Evolutionary conservation across 495 filamentous ascomycete species (phyloP).

Genomic region (Podospora pseudoanserina): DNA sequence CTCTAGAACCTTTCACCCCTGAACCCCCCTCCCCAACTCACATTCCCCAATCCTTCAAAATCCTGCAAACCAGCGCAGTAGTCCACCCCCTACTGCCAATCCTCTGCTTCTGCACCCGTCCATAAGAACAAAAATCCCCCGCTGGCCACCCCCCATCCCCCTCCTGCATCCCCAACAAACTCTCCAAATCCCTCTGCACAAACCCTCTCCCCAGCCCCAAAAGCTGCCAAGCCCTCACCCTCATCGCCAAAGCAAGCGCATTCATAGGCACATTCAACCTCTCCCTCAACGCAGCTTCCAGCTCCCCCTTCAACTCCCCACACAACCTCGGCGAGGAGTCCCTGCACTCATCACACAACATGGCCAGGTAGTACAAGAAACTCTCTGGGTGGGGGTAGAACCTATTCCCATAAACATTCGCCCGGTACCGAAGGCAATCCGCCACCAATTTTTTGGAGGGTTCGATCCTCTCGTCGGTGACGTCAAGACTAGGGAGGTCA

Average conservation of each 20-base stretch:
- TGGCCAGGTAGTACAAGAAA: conserved; percentile 22
- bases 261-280: background rate
- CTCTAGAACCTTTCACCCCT: too few relatives aligned
- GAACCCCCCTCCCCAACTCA: too few relatives aligned
- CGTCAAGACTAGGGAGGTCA: background rate
- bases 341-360: conserved; percentile 16
- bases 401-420: conserved; percentile 18
- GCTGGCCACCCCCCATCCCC: conserved; percentile 5
- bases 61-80: conserved; percentile 4
- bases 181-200: background rate
- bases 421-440: conserved; percentile 6
- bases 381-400: conserved; percentile 18
- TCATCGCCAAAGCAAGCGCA: conserved; percentile 4
- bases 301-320: background rate
- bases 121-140: background rate
- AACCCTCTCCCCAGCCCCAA: background rate
- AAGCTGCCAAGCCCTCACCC: conserved; percentile 3
- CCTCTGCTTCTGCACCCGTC: too few relatives aligned
- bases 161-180: conserved; percentile 2
- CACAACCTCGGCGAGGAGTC: background rate
- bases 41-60: background rate
- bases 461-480: background rate
- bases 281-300: background rate
- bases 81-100: conserved; percentile 4
- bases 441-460: background rate